Conservation (phyloP, 257 asterid genomes). For the Solanum chilense region DNA sequence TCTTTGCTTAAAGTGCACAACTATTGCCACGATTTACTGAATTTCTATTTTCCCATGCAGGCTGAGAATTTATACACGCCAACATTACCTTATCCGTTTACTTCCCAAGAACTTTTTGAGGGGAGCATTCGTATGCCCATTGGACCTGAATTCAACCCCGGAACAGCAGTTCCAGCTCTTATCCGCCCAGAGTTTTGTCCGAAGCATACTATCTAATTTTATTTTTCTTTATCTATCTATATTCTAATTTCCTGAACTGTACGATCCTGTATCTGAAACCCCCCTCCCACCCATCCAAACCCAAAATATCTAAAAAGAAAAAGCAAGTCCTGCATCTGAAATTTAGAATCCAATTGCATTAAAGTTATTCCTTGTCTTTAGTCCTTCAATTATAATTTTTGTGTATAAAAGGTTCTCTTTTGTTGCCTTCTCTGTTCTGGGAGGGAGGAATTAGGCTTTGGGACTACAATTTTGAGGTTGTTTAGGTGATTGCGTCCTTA, state of each 20-base stretch:
- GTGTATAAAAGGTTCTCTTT: neutral
- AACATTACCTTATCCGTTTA: conserved; percentile 79
- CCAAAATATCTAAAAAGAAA: neutral
- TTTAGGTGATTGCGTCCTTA: neutral
- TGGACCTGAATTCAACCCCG: conserved; percentile 91
- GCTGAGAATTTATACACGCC: conserved; percentile 77
- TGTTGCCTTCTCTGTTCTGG: neutral
- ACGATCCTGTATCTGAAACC: neutral
- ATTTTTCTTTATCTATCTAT: neutral
- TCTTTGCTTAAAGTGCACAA: neutral
- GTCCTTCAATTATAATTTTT: neutral
- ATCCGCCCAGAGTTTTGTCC: conserved; percentile 76
- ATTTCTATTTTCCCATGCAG: conserved; percentile 19
- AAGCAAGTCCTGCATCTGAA: neutral
- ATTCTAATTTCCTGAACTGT: neutral
- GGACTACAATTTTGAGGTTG: neutral
- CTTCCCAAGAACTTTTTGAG: conserved; percentile 70
- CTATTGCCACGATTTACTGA: neutral
- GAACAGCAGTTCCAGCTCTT: conserved; percentile 56
- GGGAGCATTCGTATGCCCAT: conserved; percentile 89
- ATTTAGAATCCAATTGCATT: neutral
- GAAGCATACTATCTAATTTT: neutral
- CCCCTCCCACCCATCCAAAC: neutral
- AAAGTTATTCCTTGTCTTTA: neutral
- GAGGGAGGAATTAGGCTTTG: neutral